A percentile compares a stretch with the other conserved stretches of the same genome.
These are phyloP conservation scores for Trypanosoma grayi DNA, from an alignment of 208 protist species.

Conservation along the genomic window DNA sequence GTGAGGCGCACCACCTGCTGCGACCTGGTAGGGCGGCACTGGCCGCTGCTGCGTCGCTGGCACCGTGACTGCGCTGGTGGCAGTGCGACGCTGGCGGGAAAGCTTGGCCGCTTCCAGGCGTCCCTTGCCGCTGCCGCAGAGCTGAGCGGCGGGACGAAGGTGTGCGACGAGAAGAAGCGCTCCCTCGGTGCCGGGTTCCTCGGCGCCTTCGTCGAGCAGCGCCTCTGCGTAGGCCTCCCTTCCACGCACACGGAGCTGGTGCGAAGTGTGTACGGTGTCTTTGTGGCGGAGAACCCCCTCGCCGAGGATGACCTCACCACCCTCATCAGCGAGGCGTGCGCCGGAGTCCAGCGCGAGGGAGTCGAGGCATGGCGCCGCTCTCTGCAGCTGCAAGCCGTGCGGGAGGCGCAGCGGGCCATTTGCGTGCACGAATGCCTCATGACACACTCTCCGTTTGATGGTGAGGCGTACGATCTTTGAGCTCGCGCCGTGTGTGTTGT, in stretches of 20 bases:
- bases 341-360: neutral
- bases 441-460: constrained; percentile 10
- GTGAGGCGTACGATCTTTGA: constrained; percentile 12
- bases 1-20: constrained; percentile 29
- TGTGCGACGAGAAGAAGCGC: neutral
- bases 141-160: neutral
- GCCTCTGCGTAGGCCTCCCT: constrained; percentile 30
- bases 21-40: constrained; percentile 31
- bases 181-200: constrained; percentile 20
- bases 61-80: constrained; percentile 19
- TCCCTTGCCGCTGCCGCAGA: neutral
- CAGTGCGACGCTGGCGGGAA: constrained; percentile 1
- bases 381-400: neutral
- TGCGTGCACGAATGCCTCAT: neutral
- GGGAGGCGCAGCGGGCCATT: neutral
- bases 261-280: constrained; percentile 24
- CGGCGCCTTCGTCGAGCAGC: constrained; percentile 5
- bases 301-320: constrained; percentile 44
- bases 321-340: constrained; percentile 26
- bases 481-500: neutral
- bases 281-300: constrained; percentile 33
- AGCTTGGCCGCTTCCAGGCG: neutral
- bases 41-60: constrained; percentile 29
- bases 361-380: neutral
- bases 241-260: constrained; percentile 31